Conservation (phyloP, 2,329 filamentous ascomycete genomes). For the Ampelomyces quisqualis region DNA sequence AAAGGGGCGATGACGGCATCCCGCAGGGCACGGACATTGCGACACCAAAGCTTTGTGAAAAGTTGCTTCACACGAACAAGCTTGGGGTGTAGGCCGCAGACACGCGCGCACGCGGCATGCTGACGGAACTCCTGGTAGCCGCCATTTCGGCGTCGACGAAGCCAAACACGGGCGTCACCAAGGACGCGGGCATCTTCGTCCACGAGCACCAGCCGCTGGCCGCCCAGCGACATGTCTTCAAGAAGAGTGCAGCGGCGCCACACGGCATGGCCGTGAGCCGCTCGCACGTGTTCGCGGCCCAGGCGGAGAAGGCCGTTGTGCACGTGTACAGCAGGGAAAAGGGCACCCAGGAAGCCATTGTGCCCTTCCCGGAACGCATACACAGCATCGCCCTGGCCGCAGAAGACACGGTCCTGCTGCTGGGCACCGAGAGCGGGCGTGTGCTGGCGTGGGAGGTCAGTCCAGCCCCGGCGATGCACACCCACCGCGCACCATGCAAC, state of each 20-base stretch:
- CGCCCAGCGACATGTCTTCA: constrained; percentile 75
- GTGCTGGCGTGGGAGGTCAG: constrained; percentile 90
- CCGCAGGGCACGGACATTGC: constrained; percentile 6
- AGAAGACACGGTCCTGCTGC: constrained; percentile 65
- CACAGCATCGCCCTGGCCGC: constrained; percentile 72
- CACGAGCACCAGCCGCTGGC: constrained; percentile 78
- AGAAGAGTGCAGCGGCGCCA: constrained; percentile 81
- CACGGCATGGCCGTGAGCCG: constrained; percentile 79
- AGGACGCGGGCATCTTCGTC: constrained; percentile 85
- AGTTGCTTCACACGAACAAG: not conserved
- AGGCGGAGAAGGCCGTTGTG: constrained; percentile 86
- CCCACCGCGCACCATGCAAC: too few relatives aligned
- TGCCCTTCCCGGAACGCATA: constrained; percentile 86
- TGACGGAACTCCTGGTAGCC: constrained; percentile 53
- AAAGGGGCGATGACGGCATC: not conserved
- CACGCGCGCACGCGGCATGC: constrained; percentile 41
- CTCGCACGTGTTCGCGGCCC: constrained; percentile 86
- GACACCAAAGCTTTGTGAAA: constrained; percentile 15
- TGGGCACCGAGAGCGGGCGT: constrained; percentile 83
- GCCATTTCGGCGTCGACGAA: constrained; percentile 49
- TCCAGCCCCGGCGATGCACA: constrained; percentile 5
- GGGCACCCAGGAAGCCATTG: constrained; percentile 82
- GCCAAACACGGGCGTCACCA: constrained; percentile 52
- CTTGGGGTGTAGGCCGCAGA: not conserved
- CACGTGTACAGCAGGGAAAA: constrained; percentile 86